Percentiles rank a stretch among this genome's conserved stretches.
phyloP scores from a whole-genome alignment of 1,139 yeast species.

The Pneumocystis jirovecii region DNA sequence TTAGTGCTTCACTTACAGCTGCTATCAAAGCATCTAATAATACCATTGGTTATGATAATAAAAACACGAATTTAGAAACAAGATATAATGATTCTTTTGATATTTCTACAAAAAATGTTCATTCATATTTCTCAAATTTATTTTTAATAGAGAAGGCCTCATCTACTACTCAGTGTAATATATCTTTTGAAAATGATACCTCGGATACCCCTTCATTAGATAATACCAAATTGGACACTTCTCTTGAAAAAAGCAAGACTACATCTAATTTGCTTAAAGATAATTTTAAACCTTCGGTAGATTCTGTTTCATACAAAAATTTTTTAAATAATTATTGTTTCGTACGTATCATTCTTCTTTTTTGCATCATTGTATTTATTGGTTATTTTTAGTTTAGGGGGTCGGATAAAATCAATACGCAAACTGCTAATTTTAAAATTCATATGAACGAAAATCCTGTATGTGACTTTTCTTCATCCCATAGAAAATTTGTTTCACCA shows the following conservation, averaged over 20 bases:
- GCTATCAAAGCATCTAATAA: conserved; percentile 9
- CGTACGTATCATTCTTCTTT: not conserved
- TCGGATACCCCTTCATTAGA: not conserved
- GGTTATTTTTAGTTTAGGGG: not conserved
- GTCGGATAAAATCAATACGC: not conserved
- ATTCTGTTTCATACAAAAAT: not conserved
- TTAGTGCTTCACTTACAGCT: conserved; percentile 9
- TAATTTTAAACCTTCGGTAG: not conserved
- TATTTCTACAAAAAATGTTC: not conserved
- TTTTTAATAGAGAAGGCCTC: not conserved
- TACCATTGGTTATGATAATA: not conserved
- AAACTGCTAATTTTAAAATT: not conserved
- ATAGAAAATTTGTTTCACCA: not conserved
- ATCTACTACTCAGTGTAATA: not conserved
- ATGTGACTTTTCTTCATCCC: not conserved
- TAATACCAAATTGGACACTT: not conserved
- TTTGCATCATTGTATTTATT: not conserved
- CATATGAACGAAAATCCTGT: not conserved
- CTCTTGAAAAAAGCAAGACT: not conserved
- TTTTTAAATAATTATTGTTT: not conserved
- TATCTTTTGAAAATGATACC: not conserved
- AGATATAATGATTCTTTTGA: not conserved
- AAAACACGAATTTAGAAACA: not conserved
- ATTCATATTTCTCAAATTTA: not conserved
- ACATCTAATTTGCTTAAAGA: not conserved